Conservation (phyloP, 495 filamentous ascomycete genomes). For the Penicillium longicatenatum region DNA sequence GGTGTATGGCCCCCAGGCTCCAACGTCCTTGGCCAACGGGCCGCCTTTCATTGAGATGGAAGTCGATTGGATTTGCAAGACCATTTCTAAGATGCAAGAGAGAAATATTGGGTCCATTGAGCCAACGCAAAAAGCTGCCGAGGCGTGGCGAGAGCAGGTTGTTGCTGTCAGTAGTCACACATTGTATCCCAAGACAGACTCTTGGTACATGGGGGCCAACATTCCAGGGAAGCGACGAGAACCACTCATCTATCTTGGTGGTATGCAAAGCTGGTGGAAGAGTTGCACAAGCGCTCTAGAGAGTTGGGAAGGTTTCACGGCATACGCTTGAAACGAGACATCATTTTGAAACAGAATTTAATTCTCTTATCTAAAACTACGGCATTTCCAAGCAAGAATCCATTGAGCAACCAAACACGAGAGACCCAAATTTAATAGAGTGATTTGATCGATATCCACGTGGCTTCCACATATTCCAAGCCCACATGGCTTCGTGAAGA, state of each 20-base stretch:
- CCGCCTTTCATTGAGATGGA: constrained; percentile 54
- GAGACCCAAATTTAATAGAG: neutral
- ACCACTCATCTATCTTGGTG: constrained; percentile 43
- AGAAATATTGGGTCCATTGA: constrained; percentile 41
- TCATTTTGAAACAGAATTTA: neutral
- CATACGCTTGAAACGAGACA: neutral
- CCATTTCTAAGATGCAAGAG: constrained; percentile 41
- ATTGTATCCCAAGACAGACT: constrained; percentile 33
- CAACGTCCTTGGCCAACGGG: constrained; percentile 53
- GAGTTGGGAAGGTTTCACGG: constrained; percentile 19
- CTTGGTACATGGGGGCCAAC: constrained; percentile 48
- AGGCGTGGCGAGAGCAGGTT: constrained; percentile 41
- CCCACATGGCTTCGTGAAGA: neutral
- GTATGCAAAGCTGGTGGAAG: constrained; percentile 34
- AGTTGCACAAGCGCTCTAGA: constrained; percentile 20
- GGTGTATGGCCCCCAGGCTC: constrained; percentile 51
- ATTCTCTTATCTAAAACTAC: too few species aligned
- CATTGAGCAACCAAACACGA: neutral
- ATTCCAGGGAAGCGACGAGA: constrained; percentile 47
- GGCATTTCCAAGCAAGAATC: too few species aligned
- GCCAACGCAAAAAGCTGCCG: constrained; percentile 35
- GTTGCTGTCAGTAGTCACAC: constrained; percentile 27
- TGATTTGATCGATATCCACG: neutral
- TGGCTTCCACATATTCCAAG: neutral
- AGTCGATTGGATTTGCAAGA: constrained; percentile 52